Evolutionary conservation across 805 yeast genomes (phyloP).

Genomic region (Metschnikowia baotianmanensis): DNA sequence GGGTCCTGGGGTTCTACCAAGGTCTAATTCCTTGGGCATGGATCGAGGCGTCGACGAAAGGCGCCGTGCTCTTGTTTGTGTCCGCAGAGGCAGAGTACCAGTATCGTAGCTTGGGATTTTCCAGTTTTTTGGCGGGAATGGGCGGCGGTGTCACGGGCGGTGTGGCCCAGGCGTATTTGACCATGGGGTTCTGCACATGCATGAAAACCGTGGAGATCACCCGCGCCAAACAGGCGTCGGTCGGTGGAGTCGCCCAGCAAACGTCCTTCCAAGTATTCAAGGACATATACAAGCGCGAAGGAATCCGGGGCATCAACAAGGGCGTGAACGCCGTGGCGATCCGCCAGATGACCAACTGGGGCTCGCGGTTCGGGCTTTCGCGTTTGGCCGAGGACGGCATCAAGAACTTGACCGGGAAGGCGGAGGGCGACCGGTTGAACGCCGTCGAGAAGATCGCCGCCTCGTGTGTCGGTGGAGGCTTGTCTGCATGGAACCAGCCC

Average conservation of each 20-base stretch:
- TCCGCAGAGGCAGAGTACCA: conserved; percentile 89
- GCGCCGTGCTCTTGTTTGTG: conserved; percentile 91
- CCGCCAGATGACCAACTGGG: conserved; percentile 99
- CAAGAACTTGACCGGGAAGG: conserved; percentile 60
- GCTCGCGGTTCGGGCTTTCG: conserved; percentile 91
- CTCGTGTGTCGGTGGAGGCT: conserved; percentile 92
- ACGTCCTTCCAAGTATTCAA: conserved; percentile 83
- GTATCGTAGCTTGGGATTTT: conserved; percentile 58
- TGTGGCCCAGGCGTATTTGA: conserved; percentile 90
- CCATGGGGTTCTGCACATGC: conserved; percentile 98
- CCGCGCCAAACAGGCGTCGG: conserved; percentile 67
- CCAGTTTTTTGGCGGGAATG: conserved; percentile 80
- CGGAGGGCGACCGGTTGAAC: conserved; percentile 54
- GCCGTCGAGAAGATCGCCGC: conserved; percentile 82
- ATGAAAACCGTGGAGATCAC: conserved; percentile 99
- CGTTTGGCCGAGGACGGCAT: conserved; percentile 88
- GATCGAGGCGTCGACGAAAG: conserved; percentile 99
- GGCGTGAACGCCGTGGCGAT: conserved; percentile 99
- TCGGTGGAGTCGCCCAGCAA: conserved; percentile 61
- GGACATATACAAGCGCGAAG: conserved; percentile 81
- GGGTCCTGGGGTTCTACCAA: conserved; percentile 88
- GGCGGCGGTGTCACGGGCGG: conserved; percentile 97
- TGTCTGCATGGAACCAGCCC: conserved; percentile 98
- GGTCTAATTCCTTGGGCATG: conserved; percentile 99
- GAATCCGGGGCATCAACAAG: conserved; percentile 90